Percentiles rank a stretch among this genome's conserved stretches.
Conservation (phyloP, 2,329 filamentous ascomycete species). For the Penicillium sp. region DNA sequence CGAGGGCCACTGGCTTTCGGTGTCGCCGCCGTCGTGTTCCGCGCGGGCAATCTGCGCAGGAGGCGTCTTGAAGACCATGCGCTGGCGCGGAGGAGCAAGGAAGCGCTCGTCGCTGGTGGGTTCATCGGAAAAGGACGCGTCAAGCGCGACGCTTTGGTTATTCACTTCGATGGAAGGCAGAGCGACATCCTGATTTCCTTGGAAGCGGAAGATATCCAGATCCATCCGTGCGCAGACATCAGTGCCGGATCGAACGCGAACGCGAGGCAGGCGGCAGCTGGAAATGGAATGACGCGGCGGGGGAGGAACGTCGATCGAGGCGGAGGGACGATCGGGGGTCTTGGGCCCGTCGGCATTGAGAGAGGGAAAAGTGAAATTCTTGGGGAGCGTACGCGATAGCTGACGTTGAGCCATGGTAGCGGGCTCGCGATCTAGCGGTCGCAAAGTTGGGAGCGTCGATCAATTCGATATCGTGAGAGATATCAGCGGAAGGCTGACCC, state of each 20-base stretch:
- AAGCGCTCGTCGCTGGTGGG: constrained; percentile 34
- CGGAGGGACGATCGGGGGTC: constrained; percentile 43
- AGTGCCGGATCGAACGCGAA: constrained; percentile 39
- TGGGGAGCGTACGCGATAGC: constrained; percentile 47
- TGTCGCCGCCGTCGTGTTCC: constrained; percentile 30
- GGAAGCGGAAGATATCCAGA: constrained; percentile 34
- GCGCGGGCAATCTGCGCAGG: constrained; percentile 45
- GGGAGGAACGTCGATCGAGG: constrained; percentile 42
- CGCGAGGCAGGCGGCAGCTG: constrained; percentile 41
- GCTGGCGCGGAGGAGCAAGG: constrained; percentile 39
- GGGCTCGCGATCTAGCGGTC: constrained; percentile 1
- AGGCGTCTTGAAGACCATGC: constrained; percentile 44
- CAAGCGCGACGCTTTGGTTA: constrained; percentile 26
- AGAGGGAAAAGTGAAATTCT: constrained; percentile 47
- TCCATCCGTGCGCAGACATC: constrained; percentile 38
- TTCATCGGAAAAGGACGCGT: constrained; percentile 24
- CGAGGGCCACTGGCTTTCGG: constrained; percentile 30
- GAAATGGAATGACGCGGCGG: constrained; percentile 45
- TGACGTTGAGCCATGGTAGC: constrained; percentile 37
- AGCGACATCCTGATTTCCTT: constrained; percentile 37
- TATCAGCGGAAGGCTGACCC: background rate
- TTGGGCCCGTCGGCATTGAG: constrained; percentile 36
- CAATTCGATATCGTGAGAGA: background rate
- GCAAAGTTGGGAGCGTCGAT: constrained; percentile 4
- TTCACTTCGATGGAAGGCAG: constrained; percentile 46